Evolutionary conservation across 2,329 filamentous ascomycete genomes (phyloP).

Genomic region (Xylogone sp.): DNA sequence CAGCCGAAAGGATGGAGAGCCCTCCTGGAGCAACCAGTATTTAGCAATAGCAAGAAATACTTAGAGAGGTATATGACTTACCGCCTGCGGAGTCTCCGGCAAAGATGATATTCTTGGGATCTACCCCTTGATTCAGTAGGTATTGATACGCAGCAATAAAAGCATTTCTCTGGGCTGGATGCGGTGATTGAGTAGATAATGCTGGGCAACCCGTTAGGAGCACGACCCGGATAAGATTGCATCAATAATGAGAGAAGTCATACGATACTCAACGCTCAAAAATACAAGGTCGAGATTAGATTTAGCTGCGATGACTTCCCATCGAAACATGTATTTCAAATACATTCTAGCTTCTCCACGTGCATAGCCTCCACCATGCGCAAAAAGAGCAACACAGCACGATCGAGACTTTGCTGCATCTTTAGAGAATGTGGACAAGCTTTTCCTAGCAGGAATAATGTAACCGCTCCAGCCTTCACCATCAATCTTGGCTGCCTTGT

Average conservation of each 20-base stretch:
- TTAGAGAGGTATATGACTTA: no score
- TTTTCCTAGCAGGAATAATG: not conserved
- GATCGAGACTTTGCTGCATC: not conserved
- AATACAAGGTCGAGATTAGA: not conserved
- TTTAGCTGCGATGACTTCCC: not conserved
- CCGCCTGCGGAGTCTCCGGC: not conserved
- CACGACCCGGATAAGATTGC: no score
- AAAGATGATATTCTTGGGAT: not conserved
- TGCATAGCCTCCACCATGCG: not conserved
- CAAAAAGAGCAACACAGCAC: not conserved
- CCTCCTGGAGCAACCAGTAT: not conserved
- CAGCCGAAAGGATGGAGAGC: not conserved
- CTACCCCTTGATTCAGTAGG: not conserved
- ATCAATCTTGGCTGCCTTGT: not conserved
- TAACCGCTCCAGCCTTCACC: not conserved
- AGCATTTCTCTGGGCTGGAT: not conserved
- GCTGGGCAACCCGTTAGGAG: not conserved
- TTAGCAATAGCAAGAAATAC: no score
- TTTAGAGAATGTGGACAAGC: not conserved
- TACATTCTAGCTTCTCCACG: constrained; percentile 1
- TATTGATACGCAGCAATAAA: not conserved
- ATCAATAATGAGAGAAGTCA: not conserved
- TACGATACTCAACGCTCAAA: not conserved
- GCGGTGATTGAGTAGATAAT: not conserved
- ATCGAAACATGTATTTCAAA: not conserved